A percentile compares a stretch with the other conserved stretches of the same genome.
phyloP scores from a whole-genome alignment of 768 basidiomycete species.

The Neoboletus brunneissimus region DNA sequence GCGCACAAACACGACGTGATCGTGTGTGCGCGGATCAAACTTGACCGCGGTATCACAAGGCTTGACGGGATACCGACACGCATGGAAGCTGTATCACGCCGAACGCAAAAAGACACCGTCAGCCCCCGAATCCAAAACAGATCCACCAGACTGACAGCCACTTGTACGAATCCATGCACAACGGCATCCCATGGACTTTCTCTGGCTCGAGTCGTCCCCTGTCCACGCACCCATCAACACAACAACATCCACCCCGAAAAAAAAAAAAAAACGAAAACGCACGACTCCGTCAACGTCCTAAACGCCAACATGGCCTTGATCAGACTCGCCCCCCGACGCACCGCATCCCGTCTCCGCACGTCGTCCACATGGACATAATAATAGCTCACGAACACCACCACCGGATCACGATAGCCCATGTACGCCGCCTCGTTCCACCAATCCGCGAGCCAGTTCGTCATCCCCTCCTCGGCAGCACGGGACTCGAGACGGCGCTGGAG shows the following conservation, averaged over 20 bases:
- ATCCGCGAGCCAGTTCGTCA: constrained; percentile 85
- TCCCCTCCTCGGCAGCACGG: constrained; percentile 59
- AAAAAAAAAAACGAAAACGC: constrained; percentile 4
- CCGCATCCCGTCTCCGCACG: constrained; percentile 48
- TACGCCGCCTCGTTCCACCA: constrained; percentile 98
- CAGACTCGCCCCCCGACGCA: constrained; percentile 75
- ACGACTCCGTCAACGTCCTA: constrained; percentile 81
- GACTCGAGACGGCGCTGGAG: constrained; percentile 78
- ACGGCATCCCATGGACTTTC: constrained; percentile 68
- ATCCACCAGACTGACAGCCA: constrained; percentile 60
- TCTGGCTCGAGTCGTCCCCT: constrained; percentile 86
- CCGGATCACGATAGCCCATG: constrained; percentile 85
- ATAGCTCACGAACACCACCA: constrained; percentile 92
- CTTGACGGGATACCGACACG: constrained; percentile 81
- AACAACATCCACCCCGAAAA: no score
- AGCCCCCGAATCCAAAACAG: background rate
- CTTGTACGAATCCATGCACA: constrained; percentile 93
- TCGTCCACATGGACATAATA: constrained; percentile 88
- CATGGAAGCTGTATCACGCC: constrained; percentile 68
- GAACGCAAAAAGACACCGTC: background rate
- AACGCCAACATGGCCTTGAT: constrained; percentile 86
- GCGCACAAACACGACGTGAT: constrained; percentile 87
- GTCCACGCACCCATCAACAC: no score
- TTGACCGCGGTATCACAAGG: constrained; percentile 82
- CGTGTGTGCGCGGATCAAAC: constrained; percentile 69